Percentiles rank a stretch among this genome's conserved stretches.
phyloP scores from a whole-genome alignment of 495 filamentous ascomycete species.

The Penicillium verhagenii region DNA sequence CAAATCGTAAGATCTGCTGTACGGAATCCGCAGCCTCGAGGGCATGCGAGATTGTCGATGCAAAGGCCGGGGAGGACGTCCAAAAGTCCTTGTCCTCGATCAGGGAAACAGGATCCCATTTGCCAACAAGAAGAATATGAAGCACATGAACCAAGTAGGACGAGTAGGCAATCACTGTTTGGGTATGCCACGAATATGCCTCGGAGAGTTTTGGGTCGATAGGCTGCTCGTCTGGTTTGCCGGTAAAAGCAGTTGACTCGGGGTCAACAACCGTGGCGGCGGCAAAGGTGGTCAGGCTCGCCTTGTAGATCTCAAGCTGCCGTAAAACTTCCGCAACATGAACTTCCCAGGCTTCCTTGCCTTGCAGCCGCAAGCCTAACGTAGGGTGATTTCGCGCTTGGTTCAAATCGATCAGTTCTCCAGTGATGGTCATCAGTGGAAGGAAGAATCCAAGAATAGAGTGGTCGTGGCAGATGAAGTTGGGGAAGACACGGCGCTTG shows the following conservation, averaged over 20 bases:
- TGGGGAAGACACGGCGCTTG: constrained; percentile 65
- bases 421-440: constrained; percentile 92
- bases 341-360: constrained; percentile 74
- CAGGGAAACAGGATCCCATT: constrained; percentile 84
- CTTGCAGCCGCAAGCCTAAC: constrained; percentile 75
- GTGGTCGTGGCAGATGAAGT: constrained; percentile 82
- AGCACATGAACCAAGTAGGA: constrained; percentile 83
- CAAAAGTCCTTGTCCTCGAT: constrained; percentile 86
- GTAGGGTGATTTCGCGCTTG: constrained; percentile 88
- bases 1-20: constrained; percentile 78
- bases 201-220: constrained; percentile 47
- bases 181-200: constrained; percentile 67
- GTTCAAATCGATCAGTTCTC: constrained; percentile 87
- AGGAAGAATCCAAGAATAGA: constrained; percentile 92
- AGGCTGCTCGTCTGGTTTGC: constrained; percentile 34
- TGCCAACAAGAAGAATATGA: constrained; percentile 78
- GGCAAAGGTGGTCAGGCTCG: constrained; percentile 76
- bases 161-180: constrained; percentile 88
- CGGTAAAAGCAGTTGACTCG: constrained; percentile 22
- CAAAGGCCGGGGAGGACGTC: constrained; percentile 81
- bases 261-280: constrained; percentile 48
- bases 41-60: constrained; percentile 75
- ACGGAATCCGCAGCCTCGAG: constrained; percentile 79
- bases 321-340: constrained; percentile 74
- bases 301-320: constrained; percentile 79